Percentiles rank a stretch among this genome's conserved stretches.
phyloP scores from a whole-genome alignment of 2,329 filamentous ascomycete genomes.

The Talaromyces sp. region DNA sequence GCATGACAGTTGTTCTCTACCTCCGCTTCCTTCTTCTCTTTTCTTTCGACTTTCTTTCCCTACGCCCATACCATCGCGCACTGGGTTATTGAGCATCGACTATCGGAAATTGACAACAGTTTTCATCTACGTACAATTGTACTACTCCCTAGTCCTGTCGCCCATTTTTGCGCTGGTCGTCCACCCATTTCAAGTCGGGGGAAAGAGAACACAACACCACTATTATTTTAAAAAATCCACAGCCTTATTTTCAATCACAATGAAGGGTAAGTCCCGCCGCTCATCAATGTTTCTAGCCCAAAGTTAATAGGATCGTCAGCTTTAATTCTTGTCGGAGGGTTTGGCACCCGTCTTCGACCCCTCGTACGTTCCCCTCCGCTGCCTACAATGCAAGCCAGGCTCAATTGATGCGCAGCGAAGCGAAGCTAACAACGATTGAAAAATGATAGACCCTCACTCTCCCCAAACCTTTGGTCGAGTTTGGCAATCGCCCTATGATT shows the following conservation, averaged over 20 bases:
- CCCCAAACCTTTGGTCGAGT: slow-evolving; percentile 96
- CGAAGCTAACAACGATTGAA: background rate
- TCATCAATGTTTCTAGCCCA: background rate
- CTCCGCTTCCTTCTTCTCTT: background rate
- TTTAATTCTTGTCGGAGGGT: slow-evolving; percentile 98
- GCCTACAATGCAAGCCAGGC: background rate
- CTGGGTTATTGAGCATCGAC: background rate
- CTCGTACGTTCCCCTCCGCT: slow-evolving; percentile 60
- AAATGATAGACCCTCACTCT: slow-evolving; percentile 80
- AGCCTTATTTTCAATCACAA: slow-evolving; percentile 24
- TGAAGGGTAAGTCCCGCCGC: slow-evolving; percentile 44
- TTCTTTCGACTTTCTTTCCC: background rate
- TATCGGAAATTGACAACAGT: background rate
- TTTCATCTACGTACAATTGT: background rate
- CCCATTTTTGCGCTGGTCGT: slow-evolving; percentile 7
- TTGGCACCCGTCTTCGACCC: slow-evolving; percentile 94
- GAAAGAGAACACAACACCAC: background rate
- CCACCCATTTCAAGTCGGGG: background rate
- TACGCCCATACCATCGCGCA: background rate
- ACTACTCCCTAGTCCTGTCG: background rate
- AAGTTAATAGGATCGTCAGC: slow-evolving; percentile 50
- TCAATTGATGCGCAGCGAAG: slow-evolving; percentile 17
- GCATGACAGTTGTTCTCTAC: slow-evolving; percentile 4
- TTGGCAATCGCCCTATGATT: slow-evolving; percentile 99
- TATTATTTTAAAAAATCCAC: background rate